Evolutionary conservation across 345 rosid genomes (phyloP).

Genomic region (Diplotaxis tenuifolia): DNA sequence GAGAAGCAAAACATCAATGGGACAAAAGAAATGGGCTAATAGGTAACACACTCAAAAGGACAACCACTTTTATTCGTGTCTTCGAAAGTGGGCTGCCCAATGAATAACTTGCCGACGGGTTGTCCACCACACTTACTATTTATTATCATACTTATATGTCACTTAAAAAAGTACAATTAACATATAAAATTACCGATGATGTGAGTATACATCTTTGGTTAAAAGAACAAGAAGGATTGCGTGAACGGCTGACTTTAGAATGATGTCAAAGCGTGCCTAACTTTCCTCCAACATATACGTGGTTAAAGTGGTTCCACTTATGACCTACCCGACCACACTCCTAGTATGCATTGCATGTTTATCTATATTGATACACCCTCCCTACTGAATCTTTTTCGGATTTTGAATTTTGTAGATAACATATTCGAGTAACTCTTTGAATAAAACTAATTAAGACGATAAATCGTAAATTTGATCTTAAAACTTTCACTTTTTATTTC

Average conservation of each 20-base stretch:
- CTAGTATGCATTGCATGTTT: conserved; percentile 16
- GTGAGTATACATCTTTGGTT: conserved; percentile 21
- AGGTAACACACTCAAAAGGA: conserved; percentile 29
- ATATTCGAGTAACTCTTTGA: background rate
- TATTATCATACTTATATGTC: background rate
- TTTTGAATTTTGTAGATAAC: background rate
- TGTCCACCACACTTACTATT: conserved; percentile 33
- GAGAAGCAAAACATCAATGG: conserved; percentile 1
- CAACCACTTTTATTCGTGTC: conserved; percentile 33
- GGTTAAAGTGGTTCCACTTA: conserved; percentile 35
- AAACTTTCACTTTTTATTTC: background rate
- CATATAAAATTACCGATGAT: conserved; percentile 4
- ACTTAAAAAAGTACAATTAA: background rate
- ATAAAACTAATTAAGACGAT: background rate
- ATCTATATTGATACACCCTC: conserved; percentile 9
- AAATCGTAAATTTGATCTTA: background rate
- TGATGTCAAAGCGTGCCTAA: conserved; percentile 34
- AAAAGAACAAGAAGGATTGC: conserved; percentile 29
- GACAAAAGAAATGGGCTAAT: background rate
- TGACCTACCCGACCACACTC: conserved; percentile 28
- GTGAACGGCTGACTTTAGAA: conserved; percentile 35
- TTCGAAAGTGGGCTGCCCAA: conserved; percentile 34
- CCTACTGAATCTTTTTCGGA: background rate
- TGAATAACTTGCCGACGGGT: conserved; percentile 39
- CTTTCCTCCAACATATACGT: conserved; percentile 24